Percentiles rank a stretch among this genome's conserved stretches.
Evolutionary conservation across 225 moss, liverwort and hornwort genomes (phyloP).

Genomic region (Neckera pumila): DNA sequence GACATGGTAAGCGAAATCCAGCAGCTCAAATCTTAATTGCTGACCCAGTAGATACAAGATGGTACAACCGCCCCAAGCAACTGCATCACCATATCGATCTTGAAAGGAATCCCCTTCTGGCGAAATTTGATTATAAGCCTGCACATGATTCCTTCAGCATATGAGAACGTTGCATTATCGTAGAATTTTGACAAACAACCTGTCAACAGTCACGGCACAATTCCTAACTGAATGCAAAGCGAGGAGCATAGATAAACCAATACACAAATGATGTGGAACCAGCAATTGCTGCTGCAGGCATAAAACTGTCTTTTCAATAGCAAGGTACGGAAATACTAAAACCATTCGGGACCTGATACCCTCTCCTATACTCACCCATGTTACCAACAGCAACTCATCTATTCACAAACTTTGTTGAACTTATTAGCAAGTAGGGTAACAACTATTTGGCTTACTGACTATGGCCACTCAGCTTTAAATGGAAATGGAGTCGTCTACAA

Average conservation of each 20-base stretch:
- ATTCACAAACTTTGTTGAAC: neutral
- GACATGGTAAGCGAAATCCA: constrained; percentile 90
- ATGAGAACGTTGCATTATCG: neutral
- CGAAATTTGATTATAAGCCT: constrained; percentile 42
- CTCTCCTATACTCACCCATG: neutral
- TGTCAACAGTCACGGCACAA: neutral
- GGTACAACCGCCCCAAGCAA: constrained; percentile 95
- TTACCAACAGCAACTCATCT: neutral
- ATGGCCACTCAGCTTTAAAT: neutral
- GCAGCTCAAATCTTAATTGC: constrained; percentile 74
- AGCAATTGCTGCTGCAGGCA: neutral
- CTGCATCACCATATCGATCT: constrained; percentile 83
- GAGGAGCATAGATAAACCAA: neutral
- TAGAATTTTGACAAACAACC: neutral
- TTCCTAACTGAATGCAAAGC: neutral
- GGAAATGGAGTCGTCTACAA: neutral
- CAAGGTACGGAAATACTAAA: neutral
- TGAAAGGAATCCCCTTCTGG: constrained; percentile 73
- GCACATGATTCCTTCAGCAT: neutral
- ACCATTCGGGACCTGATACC: neutral
- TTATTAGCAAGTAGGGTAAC: neutral
- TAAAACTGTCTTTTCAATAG: neutral
- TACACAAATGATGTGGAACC: neutral
- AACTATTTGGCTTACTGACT: neutral
- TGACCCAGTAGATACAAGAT: constrained; percentile 79